A percentile compares a stretch with the other conserved stretches of the same genome.
Conservation (phyloP, 1,139 yeast genomes). For the Tardiomyces digboiensis region DNA sequence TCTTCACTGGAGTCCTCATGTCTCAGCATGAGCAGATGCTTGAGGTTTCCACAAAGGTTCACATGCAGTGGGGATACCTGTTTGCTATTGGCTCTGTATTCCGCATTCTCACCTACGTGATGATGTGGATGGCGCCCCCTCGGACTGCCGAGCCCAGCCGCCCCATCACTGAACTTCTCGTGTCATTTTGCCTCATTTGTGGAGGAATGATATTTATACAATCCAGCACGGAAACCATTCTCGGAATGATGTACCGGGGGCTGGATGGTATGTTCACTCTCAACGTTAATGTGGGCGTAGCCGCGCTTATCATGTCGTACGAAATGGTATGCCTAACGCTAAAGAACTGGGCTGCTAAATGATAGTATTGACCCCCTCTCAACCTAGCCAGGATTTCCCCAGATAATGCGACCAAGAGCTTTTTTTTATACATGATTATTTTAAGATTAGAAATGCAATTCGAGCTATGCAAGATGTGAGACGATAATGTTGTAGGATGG, state of each 20-base stretch:
- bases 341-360: slow-evolving; percentile 7
- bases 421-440: not conserved
- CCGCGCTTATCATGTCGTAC: slow-evolving; percentile 87
- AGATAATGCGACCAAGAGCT: not conserved
- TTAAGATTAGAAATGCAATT: too few species aligned
- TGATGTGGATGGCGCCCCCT: slow-evolving; percentile 38
- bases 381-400: too few species aligned
- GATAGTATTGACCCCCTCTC: too few species aligned
- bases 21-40: slow-evolving; percentile 89
- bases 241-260: slow-evolving; percentile 79
- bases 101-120: slow-evolving; percentile 57
- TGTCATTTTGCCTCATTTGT: slow-evolving; percentile 66
- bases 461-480: too few species aligned
- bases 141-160: slow-evolving; percentile 39
- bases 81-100: slow-evolving; percentile 70
- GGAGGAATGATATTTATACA: slow-evolving; percentile 94
- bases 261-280: slow-evolving; percentile 84
- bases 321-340: slow-evolving; percentile 22
- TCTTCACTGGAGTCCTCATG: slow-evolving; percentile 97
- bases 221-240: slow-evolving; percentile 76
- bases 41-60: slow-evolving; percentile 63
- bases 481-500: too few species aligned
- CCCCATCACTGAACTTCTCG: slow-evolving; percentile 80
- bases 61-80: slow-evolving; percentile 86
- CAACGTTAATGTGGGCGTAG: slow-evolving; percentile 71